Evolutionary conservation across 176 grass and related monocot genomes (phyloP).

Genomic region (Otatea glauca): DNA sequence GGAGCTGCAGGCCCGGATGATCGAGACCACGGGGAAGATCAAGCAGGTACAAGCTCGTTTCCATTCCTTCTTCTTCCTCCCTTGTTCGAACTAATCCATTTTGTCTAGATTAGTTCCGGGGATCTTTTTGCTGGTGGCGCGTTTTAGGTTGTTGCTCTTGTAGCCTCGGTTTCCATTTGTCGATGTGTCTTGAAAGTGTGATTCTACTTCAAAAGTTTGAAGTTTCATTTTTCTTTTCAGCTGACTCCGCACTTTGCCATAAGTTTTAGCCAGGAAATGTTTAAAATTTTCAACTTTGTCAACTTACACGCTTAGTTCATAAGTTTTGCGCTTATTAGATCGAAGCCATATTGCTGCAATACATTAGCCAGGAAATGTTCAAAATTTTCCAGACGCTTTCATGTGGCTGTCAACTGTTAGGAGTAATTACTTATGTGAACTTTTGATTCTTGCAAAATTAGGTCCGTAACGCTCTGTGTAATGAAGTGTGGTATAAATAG

Average conservation of each 20-base stretch:
- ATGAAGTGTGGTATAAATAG: background rate
- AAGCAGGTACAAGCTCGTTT: constrained; percentile 62
- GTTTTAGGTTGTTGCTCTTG: background rate
- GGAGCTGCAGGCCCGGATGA: constrained; percentile 77
- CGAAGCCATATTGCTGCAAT: background rate
- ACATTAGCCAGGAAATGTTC: background rate
- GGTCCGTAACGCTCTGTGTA: background rate
- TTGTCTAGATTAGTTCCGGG: background rate
- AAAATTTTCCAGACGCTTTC: background rate
- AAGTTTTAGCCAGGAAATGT: too few species aligned
- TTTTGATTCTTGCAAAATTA: constrained; percentile 16
- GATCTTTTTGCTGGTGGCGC: background rate
- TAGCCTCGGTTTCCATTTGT: background rate
- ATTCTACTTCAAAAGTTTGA: background rate
- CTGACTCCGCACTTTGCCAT: background rate
- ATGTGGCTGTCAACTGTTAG: background rate
- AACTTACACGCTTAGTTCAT: background rate
- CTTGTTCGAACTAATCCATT: background rate
- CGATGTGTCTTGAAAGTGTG: background rate
- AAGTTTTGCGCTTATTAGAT: background rate
- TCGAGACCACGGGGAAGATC: constrained; percentile 76
- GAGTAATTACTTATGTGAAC: background rate
- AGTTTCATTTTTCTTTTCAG: background rate
- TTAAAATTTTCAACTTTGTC: too few species aligned
- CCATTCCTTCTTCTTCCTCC: background rate